phyloP scores from a whole-genome alignment of 2,329 filamentous ascomycete species.

The Fusarium falciforme region DNA sequence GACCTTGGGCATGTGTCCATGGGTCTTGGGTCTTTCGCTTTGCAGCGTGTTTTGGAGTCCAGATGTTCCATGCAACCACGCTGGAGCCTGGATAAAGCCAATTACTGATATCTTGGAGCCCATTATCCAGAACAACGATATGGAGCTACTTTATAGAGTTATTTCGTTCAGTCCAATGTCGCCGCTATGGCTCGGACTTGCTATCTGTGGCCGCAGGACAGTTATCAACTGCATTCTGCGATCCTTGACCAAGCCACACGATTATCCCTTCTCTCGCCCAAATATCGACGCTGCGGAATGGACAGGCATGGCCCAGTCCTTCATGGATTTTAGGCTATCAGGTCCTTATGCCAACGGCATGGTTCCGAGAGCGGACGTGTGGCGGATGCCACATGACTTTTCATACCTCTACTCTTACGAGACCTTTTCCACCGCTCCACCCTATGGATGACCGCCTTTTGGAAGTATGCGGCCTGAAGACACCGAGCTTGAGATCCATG shows the following conservation, averaged over 20 bases:
- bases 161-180: neutral
- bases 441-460: neutral
- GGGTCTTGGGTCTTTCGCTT: conserved; percentile 1
- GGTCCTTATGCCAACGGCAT: neutral
- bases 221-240: neutral
- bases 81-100: conserved; percentile 5
- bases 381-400: neutral
- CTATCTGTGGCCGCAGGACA: neutral
- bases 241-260: neutral
- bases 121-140: neutral
- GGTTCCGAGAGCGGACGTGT: neutral
- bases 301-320: neutral
- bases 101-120: neutral
- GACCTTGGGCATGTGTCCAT: neutral
- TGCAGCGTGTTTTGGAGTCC: conserved; percentile 15
- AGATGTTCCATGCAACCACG: conserved; percentile 2
- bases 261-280: neutral
- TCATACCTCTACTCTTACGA: neutral
- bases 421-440: neutral
- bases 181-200: conserved; percentile 8
- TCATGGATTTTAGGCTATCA: neutral
- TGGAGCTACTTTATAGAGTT: conserved; percentile 2
- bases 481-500: neutral
- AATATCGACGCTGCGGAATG: neutral
- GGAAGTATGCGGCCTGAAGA: neutral